Conservation (phyloP, 345 rosid genomes). For the Aurinia saxatilis region DNA sequence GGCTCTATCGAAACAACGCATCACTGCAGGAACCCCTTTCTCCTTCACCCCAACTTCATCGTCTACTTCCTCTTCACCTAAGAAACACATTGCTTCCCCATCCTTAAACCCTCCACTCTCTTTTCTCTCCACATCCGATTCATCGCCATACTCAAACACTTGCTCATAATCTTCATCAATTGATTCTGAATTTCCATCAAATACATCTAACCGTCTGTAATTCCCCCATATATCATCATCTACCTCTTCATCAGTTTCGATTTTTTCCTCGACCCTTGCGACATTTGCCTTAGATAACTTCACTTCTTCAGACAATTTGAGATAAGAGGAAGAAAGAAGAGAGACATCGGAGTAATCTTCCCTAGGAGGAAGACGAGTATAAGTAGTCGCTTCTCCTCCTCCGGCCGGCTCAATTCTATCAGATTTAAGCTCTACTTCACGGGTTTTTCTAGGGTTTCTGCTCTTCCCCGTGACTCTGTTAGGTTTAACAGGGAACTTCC, state of each 20-base stretch:
- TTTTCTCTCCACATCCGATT: constrained; percentile 21
- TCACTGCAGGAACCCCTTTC: constrained; percentile 87
- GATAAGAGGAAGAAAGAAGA: constrained; percentile 17
- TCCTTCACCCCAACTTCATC: constrained; percentile 50
- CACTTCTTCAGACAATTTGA: constrained; percentile 31
- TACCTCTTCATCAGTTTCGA: constrained; percentile 14
- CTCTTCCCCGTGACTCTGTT: constrained; percentile 13
- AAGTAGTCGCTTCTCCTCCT: constrained; percentile 74
- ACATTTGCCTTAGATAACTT: constrained; percentile 49
- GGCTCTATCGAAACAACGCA: constrained; percentile 87
- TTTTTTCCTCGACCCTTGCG: constrained; percentile 23
- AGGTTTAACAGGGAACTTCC: constrained; percentile 32
- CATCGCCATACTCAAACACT: constrained; percentile 27
- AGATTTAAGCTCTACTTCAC: constrained; percentile 31
- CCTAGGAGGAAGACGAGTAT: constrained; percentile 74
- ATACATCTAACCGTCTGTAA: constrained; percentile 37
- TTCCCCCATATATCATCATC: constrained; percentile 28
- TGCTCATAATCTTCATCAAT: constrained; percentile 34
- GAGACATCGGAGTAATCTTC: constrained; percentile 44
- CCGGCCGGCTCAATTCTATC: constrained; percentile 37
- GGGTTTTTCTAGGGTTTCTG: constrained; percentile 19
- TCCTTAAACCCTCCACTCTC: constrained; percentile 14
- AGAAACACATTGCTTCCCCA: constrained; percentile 20
- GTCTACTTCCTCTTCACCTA: constrained; percentile 29
- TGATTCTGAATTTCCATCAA: constrained; percentile 35